Percentiles rank a stretch among this genome's conserved stretches.
These are phyloP conservation scores for Mentha longifolia DNA, from an alignment of 257 asterid species.

Conservation along the genomic window DNA sequence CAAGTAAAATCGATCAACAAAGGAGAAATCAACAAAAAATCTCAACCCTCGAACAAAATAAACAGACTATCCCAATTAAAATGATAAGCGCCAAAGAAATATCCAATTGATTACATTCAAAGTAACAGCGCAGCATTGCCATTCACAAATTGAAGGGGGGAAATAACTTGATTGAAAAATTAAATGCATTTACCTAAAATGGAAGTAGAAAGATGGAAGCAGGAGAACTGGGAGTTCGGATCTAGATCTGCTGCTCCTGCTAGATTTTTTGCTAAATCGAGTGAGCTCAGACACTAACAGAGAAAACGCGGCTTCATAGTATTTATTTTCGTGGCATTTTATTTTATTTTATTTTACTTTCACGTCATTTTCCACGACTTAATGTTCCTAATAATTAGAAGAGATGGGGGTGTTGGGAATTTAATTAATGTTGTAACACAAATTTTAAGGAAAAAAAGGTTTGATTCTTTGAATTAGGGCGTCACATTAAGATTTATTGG, in stretches of 20 bases:
- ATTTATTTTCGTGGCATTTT: slow-evolving; percentile 8
- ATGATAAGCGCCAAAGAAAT: background rate
- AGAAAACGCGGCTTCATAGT: slow-evolving; percentile 33
- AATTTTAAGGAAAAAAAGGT: too few species aligned
- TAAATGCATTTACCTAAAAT: slow-evolving; percentile 28
- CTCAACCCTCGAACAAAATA: slow-evolving; percentile 9
- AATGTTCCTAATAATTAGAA: background rate
- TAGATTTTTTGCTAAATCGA: slow-evolving; percentile 23
- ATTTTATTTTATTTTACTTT: background rate
- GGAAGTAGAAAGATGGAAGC: slow-evolving; percentile 22
- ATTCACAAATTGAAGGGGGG: background rate
- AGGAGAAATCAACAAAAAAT: slow-evolving; percentile 11
- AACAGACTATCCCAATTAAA: slow-evolving; percentile 15
- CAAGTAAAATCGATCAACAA: background rate
- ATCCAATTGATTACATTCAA: slow-evolving; percentile 8
- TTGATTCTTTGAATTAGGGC: background rate
- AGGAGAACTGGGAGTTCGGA: slow-evolving; percentile 33
- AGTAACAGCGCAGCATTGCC: background rate
- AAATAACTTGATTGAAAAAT: background rate
- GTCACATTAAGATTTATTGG: background rate
- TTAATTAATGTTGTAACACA: too few species aligned
- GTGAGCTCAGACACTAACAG: slow-evolving; percentile 23
- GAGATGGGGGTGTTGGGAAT: too few species aligned
- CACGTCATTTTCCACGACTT: slow-evolving; percentile 32
- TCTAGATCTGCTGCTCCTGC: slow-evolving; percentile 51